Conservation (phyloP, 2,329 filamentous ascomycete genomes). For the Botrytis galanthina region DNA sequence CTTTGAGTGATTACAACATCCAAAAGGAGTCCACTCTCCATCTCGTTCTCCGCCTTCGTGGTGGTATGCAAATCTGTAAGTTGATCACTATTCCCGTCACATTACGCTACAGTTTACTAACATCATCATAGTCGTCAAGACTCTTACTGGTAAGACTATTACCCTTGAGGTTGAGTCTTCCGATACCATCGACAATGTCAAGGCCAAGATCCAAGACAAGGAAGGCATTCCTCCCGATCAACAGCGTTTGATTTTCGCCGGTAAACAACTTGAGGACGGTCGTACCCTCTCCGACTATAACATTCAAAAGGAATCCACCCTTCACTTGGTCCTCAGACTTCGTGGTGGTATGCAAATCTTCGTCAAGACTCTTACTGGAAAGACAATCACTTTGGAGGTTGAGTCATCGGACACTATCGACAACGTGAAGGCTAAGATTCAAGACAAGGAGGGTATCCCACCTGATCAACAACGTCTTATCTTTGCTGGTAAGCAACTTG, state of each 20-base stretch:
- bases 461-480: constrained; percentile 70
- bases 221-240: constrained; percentile 93
- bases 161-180: constrained; percentile 99
- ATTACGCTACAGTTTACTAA: constrained; percentile 49
- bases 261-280: constrained; percentile 91
- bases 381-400: constrained; percentile 68
- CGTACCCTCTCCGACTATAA: constrained; percentile 93
- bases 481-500: constrained; percentile 68
- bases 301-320: constrained; percentile 87
- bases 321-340: constrained; percentile 77
- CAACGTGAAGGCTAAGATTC: constrained; percentile 70
- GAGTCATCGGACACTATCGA: constrained; percentile 68
- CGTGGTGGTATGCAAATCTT: constrained; percentile 79
- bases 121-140: constrained; percentile 65
- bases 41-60: constrained; percentile 80
- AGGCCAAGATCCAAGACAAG: constrained; percentile 90
- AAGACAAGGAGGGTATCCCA: constrained; percentile 70
- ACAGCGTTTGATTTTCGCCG: constrained; percentile 89
- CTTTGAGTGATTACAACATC: constrained; percentile 90
- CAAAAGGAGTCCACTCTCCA: constrained; percentile 90
- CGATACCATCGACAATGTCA: constrained; percentile 99
- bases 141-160: constrained; percentile 88
- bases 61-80: constrained; percentile 77
- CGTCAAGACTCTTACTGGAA: constrained; percentile 68
- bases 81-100: constrained; percentile 48